phyloP scores from a whole-genome alignment of 2,329 filamentous ascomycete genomes.

The Nothopassalora personata region DNA sequence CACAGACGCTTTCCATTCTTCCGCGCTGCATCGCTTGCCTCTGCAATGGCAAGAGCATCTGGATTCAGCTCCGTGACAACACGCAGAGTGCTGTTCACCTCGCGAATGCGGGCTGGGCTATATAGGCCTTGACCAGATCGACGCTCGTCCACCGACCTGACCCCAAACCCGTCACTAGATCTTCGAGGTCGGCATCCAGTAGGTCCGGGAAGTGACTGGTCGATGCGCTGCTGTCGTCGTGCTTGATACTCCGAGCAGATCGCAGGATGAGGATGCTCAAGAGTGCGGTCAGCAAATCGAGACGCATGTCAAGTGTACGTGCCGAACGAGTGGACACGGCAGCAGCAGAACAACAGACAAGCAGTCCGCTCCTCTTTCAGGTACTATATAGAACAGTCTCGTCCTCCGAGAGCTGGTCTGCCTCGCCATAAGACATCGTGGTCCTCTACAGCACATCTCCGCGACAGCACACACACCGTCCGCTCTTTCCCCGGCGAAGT shows the following conservation, averaged over 20 bases:
- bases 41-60: slow-evolving; percentile 48
- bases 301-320: not conserved
- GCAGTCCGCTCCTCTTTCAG: not conserved
- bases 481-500: not conserved
- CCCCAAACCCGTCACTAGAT: slow-evolving; percentile 47
- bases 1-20: slow-evolving; percentile 43
- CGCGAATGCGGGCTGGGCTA: slow-evolving; percentile 43
- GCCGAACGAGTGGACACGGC: not conserved
- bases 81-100: slow-evolving; percentile 50
- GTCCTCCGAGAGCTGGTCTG: not conserved
- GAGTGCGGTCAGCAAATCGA: not conserved
- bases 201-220: slow-evolving; percentile 34
- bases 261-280: not conserved
- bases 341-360: not conserved
- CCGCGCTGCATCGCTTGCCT: slow-evolving; percentile 45
- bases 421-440: not conserved
- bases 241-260: not conserved
- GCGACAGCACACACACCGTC: not conserved
- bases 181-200: slow-evolving; percentile 49
- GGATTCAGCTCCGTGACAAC: slow-evolving; percentile 53
- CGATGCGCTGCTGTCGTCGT: not conserved
- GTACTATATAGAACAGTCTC: not conserved
- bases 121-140: slow-evolving; percentile 54
- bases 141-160: slow-evolving; percentile 50
- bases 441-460: not conserved